Conservation (phyloP, 176 grass and related monocot species). For the Themeda triandra region DNA sequence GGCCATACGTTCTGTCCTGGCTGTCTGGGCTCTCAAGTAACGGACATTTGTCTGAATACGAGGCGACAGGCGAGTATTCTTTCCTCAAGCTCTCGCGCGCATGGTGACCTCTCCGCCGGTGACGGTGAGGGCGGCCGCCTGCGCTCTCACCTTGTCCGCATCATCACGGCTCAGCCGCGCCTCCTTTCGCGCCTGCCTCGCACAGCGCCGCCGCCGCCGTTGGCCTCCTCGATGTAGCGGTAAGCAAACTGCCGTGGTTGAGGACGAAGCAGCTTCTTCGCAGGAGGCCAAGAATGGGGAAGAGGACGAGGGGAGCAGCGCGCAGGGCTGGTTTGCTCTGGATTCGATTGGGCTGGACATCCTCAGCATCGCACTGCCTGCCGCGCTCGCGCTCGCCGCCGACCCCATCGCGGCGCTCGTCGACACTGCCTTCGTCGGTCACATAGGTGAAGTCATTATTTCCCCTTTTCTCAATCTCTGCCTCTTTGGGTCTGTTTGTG, state of each 20-base stretch:
- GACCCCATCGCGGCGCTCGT: slow-evolving; percentile 60
- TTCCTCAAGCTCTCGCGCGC: not conserved
- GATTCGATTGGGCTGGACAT: slow-evolving; percentile 46
- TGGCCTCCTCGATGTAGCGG: slow-evolving; percentile 16
- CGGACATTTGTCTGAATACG: not conserved
- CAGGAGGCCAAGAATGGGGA: not conserved
- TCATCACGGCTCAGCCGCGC: not conserved
- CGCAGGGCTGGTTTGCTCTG: not conserved
- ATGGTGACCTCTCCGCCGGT: slow-evolving; percentile 25
- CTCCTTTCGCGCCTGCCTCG: not conserved
- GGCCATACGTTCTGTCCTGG: not conserved
- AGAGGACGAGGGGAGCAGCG: not conserved
- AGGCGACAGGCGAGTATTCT: too few species aligned
- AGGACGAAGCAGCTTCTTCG: not conserved
- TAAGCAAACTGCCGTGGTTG: slow-evolving; percentile 6
- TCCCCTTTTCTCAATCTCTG: not conserved
- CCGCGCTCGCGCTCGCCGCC: slow-evolving; percentile 58
- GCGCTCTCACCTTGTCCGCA: not conserved
- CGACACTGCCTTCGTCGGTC: slow-evolving; percentile 76
- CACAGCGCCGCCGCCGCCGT: not conserved
- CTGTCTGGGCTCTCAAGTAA: not conserved
- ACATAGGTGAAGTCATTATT: slow-evolving; percentile 36
- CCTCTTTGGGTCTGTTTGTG: too few species aligned
- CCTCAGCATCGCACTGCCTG: slow-evolving; percentile 48
- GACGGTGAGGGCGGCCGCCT: slow-evolving; percentile 10